Conservation (phyloP, 1,284 basidiomycete species). For the Naganishia liquefaciens region DNA sequence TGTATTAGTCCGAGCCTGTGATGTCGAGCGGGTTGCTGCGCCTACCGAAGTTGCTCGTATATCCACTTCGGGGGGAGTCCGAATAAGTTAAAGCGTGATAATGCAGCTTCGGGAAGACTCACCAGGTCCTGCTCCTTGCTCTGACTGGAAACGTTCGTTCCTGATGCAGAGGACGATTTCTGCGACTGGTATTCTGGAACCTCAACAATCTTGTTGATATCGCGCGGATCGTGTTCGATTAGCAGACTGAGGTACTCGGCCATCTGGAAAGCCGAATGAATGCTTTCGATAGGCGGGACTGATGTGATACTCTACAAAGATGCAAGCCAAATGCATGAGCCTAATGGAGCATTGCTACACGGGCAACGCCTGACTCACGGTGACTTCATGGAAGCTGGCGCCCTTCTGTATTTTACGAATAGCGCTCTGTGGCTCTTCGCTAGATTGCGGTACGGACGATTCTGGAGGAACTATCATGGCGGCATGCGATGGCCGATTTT, state of each 20-base stretch:
- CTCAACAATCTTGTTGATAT: slow-evolving; percentile 77
- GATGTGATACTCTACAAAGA: background rate
- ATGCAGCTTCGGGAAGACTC: slow-evolving; percentile 36
- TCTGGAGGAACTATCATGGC: slow-evolving; percentile 17
- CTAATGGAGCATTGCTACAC: background rate
- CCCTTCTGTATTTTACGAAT: slow-evolving; percentile 18
- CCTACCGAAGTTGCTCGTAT: slow-evolving; percentile 86
- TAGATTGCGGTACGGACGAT: background rate
- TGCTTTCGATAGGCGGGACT: slow-evolving; percentile 28
- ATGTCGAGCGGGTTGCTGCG: background rate
- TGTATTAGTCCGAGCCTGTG: slow-evolving; percentile 16
- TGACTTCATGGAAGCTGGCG: slow-evolving; percentile 26
- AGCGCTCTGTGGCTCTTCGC: background rate
- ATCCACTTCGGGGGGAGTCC: slow-evolving; percentile 70
- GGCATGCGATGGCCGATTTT: background rate
- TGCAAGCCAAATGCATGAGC: background rate
- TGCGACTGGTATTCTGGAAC: slow-evolving; percentile 60
- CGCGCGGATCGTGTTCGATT: slow-evolving; percentile 80
- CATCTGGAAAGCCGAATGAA: slow-evolving; percentile 34
- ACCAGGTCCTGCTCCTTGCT: slow-evolving; percentile 31
- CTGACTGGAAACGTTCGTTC: slow-evolving; percentile 6
- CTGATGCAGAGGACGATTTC: slow-evolving; percentile 2
- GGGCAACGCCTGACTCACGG: background rate
- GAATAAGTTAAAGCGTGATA: slow-evolving; percentile 30
- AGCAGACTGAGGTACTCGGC: slow-evolving; percentile 84